Base-by-base conservation (phyloP, 371 early-diverging fungal genomes). In the Mortierella sp. region DNA sequence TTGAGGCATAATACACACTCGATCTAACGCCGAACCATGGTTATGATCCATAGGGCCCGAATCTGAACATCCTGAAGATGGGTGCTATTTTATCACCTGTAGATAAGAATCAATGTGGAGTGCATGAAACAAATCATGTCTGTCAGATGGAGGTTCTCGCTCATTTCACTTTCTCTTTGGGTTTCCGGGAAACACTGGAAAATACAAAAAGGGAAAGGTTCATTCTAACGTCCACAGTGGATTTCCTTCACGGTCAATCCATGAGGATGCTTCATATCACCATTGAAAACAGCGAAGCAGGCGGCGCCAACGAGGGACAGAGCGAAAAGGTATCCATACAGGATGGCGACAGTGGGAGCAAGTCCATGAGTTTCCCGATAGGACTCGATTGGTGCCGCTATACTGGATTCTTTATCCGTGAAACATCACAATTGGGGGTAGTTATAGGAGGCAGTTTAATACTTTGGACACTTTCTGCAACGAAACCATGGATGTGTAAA, bases 391-490 rank as follows among this genome's bases (percentile, higher is more conserved):
- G 16, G 2, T 5, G 18, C 5, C 27, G 27, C 4, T 58, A 53
- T 39, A 1, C 27, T 19, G 58, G 43, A 13, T 13, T 54, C 13
- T 65, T 57, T 21, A 4, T 58, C 4, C 52, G 58, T 2, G 39
- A 6, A 13, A 34, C 65, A 5, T 58, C 65, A 18, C 58, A 65
- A 14, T 19, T 64, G 26, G 45, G 34, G 2, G 4, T 64, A 0
- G 21, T 57, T 4, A n/a, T 51, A 14, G 28, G 41, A 13, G 50
- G 52, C 19, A 54, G 16, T 27, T 16, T 64, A 3, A 48, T 48
- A 24, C 3, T 55, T 7, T 64, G 64, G 64, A 57, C 19, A 13
- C 46, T 64, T 3, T 65, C 52, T 10, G 43, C 43, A 41, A 50
- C 27, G 43, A 38, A 21, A 2, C 30, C 6, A 3, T 23, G n/a